phyloP scores from a whole-genome alignment of 1,284 basidiomycete species.

The Moniliella sp. region DNA sequence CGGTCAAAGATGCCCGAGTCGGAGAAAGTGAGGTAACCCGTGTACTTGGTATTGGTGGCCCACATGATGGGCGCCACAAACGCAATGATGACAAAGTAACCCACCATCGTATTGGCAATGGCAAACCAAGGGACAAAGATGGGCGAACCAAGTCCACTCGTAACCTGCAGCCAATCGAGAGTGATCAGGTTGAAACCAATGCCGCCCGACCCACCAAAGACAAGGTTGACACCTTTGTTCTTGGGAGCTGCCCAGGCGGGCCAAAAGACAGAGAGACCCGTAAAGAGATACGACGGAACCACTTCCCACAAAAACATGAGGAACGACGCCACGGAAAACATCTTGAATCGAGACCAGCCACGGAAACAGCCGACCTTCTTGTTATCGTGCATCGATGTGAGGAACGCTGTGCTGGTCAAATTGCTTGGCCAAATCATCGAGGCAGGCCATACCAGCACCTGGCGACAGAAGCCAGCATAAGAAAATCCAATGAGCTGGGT shows the following conservation, averaged over 20 bases:
- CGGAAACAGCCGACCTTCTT: too few species aligned
- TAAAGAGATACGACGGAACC: slow-evolving; percentile 17
- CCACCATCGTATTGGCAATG: slow-evolving; percentile 15
- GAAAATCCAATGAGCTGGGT: slow-evolving; percentile 39
- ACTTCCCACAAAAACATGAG: slow-evolving; percentile 24
- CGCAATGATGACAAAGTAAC: slow-evolving; percentile 10
- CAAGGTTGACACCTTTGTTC: slow-evolving; percentile 4
- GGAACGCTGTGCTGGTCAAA: slow-evolving; percentile 8
- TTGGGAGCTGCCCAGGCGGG: slow-evolving; percentile 39
- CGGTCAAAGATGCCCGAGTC: slow-evolving; percentile 1
- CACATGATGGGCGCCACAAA: slow-evolving; percentile 10
- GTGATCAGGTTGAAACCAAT: slow-evolving; percentile 35
- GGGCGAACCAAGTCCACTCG: slow-evolving; percentile 10
- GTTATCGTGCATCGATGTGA: slow-evolving; percentile 2
- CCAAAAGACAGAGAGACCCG: slow-evolving; percentile 40
- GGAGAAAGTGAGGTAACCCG: not conserved
- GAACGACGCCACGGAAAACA: slow-evolving; percentile 33
- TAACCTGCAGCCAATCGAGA: slow-evolving; percentile 37
- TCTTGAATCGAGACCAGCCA: slow-evolving; percentile 36
- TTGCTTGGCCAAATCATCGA: slow-evolving; percentile 36
- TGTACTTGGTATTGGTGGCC: slow-evolving; percentile 7
- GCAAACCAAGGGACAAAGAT: slow-evolving; percentile 25
- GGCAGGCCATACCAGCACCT: slow-evolving; percentile 38
- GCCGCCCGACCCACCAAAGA: slow-evolving; percentile 18
- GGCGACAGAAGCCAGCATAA: slow-evolving; percentile 38